phyloP scores from a whole-genome alignment of 345 rosid species.

The Eucalyptus victrix region DNA sequence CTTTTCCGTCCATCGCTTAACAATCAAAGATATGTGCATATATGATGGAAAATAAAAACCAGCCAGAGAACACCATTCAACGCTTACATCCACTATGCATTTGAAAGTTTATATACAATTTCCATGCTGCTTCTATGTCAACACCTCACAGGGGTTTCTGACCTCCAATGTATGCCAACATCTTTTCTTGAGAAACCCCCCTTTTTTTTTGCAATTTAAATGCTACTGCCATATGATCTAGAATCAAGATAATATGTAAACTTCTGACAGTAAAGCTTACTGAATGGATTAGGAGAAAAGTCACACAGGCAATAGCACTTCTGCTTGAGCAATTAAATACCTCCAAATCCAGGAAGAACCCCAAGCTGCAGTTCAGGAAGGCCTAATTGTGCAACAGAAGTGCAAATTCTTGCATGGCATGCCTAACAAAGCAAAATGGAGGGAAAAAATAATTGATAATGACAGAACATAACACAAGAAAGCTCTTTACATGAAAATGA shows the following conservation, averaged over 20 bases:
- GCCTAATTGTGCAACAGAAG: conserved; percentile 77
- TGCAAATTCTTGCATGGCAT: conserved; percentile 87
- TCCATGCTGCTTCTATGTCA: neutral
- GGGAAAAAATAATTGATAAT: neutral
- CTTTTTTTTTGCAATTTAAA: neutral
- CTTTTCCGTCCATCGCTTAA: neutral
- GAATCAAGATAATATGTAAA: neutral
- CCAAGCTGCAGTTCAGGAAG: conserved; percentile 98
- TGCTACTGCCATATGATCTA: neutral
- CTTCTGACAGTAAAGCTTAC: neutral
- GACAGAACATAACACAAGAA: neutral
- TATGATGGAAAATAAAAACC: neutral
- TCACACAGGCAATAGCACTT: neutral
- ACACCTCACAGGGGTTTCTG: neutral
- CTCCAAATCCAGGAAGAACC: conserved; percentile 96
- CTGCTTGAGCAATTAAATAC: conserved; percentile 10
- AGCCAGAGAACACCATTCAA: neutral
- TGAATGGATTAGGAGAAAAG: neutral
- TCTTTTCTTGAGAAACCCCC: neutral
- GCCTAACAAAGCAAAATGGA: conserved; percentile 24
- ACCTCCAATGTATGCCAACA: neutral
- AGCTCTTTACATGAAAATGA: neutral
- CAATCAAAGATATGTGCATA: neutral
- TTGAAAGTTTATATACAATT: neutral
- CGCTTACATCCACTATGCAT: neutral